These are phyloP conservation scores for Rhodamnia argentea DNA, from an alignment of 345 rosid genomes.

Conservation along the genomic window DNA sequence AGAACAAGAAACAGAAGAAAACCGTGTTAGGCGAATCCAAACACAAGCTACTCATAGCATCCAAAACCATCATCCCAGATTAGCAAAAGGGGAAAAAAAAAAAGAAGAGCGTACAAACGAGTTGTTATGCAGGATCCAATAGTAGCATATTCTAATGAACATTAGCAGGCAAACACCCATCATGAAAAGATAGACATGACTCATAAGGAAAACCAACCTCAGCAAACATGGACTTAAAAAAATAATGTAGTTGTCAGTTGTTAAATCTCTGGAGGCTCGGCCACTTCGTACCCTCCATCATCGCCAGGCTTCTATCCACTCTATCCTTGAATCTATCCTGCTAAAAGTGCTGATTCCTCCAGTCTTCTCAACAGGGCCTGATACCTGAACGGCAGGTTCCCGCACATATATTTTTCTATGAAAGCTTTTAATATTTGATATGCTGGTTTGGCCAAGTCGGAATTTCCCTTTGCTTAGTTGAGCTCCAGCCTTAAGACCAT, in stretches of 20 bases:
- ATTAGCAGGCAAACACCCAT: not conserved
- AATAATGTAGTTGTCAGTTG: not conserved
- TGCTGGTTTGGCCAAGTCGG: constrained; percentile 28
- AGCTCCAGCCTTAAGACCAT: not conserved
- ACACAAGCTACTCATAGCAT: not conserved
- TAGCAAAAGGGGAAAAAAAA: not conserved
- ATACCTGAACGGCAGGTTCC: constrained; percentile 12
- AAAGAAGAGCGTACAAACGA: not conserved
- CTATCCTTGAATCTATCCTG: constrained; percentile 41
- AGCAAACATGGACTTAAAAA: not conserved
- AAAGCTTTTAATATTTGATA: constrained; percentile 12
- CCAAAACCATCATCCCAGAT: not conserved
- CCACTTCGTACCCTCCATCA: constrained; percentile 10
- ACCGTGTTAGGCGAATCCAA: not conserved
- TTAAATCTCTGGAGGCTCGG: not conserved
- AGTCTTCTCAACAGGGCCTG: constrained; percentile 18
- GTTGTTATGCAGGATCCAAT: no score
- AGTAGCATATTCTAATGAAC: not conserved
- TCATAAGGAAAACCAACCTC: not conserved
- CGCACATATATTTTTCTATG: constrained; percentile 11
- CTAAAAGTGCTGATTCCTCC: constrained; percentile 42
- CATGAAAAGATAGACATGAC: not conserved
- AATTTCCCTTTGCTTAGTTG: constrained; percentile 3
- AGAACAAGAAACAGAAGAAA: not conserved
- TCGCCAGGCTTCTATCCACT: constrained; percentile 55